phyloP scores from a whole-genome alignment of 352 stramenopile genomes.

The Phytophthora chlamydospora region DNA sequence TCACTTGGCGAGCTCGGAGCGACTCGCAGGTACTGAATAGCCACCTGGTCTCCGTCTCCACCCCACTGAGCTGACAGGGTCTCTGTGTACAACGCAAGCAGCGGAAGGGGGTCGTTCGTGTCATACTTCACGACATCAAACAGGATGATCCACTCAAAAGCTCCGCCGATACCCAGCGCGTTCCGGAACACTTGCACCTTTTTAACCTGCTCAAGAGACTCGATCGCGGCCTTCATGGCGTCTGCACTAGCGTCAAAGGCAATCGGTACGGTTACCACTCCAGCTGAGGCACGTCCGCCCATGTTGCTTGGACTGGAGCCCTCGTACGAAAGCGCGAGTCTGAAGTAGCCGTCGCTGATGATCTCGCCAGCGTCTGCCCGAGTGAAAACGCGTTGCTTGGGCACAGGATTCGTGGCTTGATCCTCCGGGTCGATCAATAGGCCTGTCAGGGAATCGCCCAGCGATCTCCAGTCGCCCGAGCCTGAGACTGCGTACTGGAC shows the following conservation, averaged over 20 bases:
- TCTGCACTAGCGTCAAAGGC: constrained; percentile 71
- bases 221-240: constrained; percentile 69
- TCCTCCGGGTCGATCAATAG: constrained; percentile 9
- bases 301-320: constrained; percentile 30
- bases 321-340: constrained; percentile 49
- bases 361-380: constrained; percentile 50
- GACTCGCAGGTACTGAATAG: constrained; percentile 43
- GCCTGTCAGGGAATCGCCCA: constrained; percentile 45
- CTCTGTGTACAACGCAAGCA: constrained; percentile 60
- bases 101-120: constrained; percentile 32
- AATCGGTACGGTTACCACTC: constrained; percentile 61
- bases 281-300: constrained; percentile 24
- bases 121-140: constrained; percentile 48
- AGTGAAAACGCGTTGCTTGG: constrained; percentile 60
- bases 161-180: constrained; percentile 20
- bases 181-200: constrained; percentile 62
- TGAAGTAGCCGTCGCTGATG: constrained; percentile 63
- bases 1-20: constrained; percentile 22
- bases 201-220: constrained; percentile 72
- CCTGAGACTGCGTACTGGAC: constrained; percentile 55
- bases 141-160: constrained; percentile 60
- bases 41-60: constrained; percentile 55
- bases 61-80: constrained; percentile 56
- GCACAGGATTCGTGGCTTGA: constrained; percentile 37
- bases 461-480: constrained; percentile 42